Evolutionary conservation across 495 filamentous ascomycete species (phyloP).

Genomic region (Penicillium silybi): DNA sequence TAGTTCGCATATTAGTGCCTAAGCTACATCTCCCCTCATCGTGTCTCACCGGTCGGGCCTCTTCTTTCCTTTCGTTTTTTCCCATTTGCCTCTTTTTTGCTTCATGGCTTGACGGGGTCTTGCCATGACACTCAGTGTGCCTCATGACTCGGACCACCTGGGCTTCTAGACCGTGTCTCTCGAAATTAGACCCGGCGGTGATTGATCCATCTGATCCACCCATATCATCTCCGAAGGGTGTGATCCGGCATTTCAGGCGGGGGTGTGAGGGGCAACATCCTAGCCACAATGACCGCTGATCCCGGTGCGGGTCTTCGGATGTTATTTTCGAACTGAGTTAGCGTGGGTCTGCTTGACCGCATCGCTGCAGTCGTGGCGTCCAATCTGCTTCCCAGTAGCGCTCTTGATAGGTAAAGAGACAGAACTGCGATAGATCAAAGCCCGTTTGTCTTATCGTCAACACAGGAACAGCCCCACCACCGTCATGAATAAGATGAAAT

Average conservation of each 20-base stretch:
- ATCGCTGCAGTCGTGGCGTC: not conserved
- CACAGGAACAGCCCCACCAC: not conserved
- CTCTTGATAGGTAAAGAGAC: not conserved
- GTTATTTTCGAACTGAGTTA: constrained; percentile 3
- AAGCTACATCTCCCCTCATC: not conserved
- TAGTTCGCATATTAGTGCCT: not conserved
- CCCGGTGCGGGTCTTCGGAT: not conserved
- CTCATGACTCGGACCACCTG: not conserved
- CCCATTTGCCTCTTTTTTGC: not conserved
- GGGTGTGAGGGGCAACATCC: not conserved
- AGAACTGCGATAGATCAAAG: not conserved
- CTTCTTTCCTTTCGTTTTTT: not conserved
- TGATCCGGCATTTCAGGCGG: not conserved
- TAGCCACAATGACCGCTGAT: not conserved
- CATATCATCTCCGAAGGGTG: not conserved
- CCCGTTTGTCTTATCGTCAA: not conserved
- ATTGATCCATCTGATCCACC: not conserved
- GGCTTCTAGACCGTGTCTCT: not conserved
- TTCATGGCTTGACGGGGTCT: not conserved
- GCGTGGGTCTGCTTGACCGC: not conserved
- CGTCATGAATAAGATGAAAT: not conserved
- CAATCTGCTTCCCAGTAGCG: not conserved
- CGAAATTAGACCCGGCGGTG: not conserved
- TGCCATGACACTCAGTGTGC: not conserved
- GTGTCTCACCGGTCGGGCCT: not conserved